Base-by-base conservation (phyloP, 2,329 filamentous ascomycete genomes). In the Epichloe amarillans region DNA sequence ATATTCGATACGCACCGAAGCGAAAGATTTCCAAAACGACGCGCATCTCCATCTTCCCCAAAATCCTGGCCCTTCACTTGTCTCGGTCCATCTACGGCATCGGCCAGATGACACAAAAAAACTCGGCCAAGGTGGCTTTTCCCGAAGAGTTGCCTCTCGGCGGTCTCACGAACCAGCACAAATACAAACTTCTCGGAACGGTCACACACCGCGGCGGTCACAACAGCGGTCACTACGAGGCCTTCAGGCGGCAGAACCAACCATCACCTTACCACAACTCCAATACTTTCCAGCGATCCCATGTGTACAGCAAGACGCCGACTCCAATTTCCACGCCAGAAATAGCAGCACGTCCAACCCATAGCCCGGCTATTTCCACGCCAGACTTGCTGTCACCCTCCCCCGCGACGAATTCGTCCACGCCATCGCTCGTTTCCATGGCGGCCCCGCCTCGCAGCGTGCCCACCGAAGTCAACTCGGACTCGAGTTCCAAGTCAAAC, bases 121-220 rank as follows among this genome's bases (percentile, higher is more conserved):
- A 98, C 64, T 83, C 86, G 53, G 91, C 91, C 60, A 97, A 95
- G 64, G 90, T 98, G 2, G 73, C 86, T 0, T 98, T 97, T 60
- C 90, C 90, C 0, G 91, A 97, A 66, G 76, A 77, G n/a, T 68
- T 98, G 2, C 80, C 86, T 0, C 72, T 98, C 3, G 93, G 93
- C 1, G 82, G 88, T 1, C 71, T 97, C 23, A 69, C 93, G 42
- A 78, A 85, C 51, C 82, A 85, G 61, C 85, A 82, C 56, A 84
- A 79, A 62, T 98, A 96, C 68, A 88, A 83, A 60, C 74, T 98
- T 5, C 76, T 95, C 0, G 88, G 85, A 12, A 80, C 95, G 37
- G 88, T 98, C 37, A 95, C 88, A 21, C 93, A 98, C 64, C 95
- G 95, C 61, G 93, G 93, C 38, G 94, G 87, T 55, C 93, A 98